These are phyloP conservation scores for Kazachstania sp. DNA, from an alignment of 1,139 yeast genomes.

Conservation along the genomic window DNA sequence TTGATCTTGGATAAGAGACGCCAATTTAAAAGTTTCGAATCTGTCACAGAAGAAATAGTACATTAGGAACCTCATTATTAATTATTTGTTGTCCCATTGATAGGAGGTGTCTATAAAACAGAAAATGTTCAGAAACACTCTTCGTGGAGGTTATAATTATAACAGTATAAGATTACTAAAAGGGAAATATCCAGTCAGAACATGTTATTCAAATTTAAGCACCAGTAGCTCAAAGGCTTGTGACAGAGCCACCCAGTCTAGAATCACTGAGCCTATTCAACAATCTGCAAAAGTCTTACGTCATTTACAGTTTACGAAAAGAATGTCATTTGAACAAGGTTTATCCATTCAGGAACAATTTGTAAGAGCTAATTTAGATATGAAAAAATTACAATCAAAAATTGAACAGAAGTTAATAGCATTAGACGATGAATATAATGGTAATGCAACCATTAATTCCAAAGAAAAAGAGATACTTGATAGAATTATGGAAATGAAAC, in stretches of 20 bases:
- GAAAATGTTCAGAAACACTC: too few relatives aligned
- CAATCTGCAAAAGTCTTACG: slow-evolving; percentile 37
- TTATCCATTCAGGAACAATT: slow-evolving; percentile 52
- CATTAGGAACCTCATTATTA: too few relatives aligned
- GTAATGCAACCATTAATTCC: slow-evolving; percentile 34
- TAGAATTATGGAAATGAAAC: slow-evolving; percentile 44
- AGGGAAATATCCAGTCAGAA: background rate
- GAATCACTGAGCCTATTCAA: slow-evolving; percentile 3
- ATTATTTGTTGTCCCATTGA: too few relatives aligned
- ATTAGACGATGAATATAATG: slow-evolving; percentile 35
- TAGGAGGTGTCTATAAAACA: too few relatives aligned
- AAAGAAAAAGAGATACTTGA: slow-evolving; percentile 41
- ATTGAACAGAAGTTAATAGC: slow-evolving; percentile 37
- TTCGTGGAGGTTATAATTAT: too few relatives aligned
- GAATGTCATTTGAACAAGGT: slow-evolving; percentile 48
- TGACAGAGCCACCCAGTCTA: background rate
- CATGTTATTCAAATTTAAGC: background rate
- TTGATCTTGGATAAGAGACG: too few relatives aligned
- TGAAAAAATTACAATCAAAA: slow-evolving; percentile 47
- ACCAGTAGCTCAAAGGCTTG: background rate
- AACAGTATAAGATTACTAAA: too few relatives aligned
- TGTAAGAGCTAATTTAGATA: slow-evolving; percentile 54
- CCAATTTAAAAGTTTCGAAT: too few relatives aligned
- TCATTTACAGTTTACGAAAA: slow-evolving; percentile 56
- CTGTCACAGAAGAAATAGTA: too few relatives aligned